Evolutionary conservation across 2,329 filamentous ascomycete genomes (phyloP).

Genomic region (Colletotrichum simmondsii): DNA sequence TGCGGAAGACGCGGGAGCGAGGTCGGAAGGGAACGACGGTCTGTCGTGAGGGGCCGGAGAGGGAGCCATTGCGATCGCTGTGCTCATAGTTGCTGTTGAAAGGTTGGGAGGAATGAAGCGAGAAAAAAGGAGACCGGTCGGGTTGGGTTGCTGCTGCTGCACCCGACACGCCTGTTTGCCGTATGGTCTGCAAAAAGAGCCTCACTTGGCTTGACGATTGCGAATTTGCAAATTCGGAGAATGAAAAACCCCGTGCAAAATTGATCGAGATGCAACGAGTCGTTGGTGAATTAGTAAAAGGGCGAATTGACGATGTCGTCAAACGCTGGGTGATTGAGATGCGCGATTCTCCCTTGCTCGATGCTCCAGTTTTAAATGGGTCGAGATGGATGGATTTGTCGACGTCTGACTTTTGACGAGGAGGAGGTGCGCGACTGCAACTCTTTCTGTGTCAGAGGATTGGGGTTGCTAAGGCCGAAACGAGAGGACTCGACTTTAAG

Average conservation of each 20-base stretch:
- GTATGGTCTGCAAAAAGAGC: slow-evolving; percentile 9
- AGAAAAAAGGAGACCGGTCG: not conserved
- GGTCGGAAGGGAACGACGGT: slow-evolving; percentile 65
- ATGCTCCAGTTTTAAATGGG: slow-evolving; percentile 29
- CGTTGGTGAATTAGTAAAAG: not conserved
- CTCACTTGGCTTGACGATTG: not conserved
- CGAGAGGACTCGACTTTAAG: slow-evolving; percentile 8
- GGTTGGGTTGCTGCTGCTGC: slow-evolving; percentile 21
- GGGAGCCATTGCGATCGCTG: slow-evolving; percentile 75
- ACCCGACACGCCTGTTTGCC: slow-evolving; percentile 19
- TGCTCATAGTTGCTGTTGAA: slow-evolving; percentile 65
- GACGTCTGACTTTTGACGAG: slow-evolving; percentile 1
- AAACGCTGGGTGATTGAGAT: slow-evolving; percentile 23
- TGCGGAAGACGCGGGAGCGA: slow-evolving; percentile 46
- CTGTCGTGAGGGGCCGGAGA: slow-evolving; percentile 75
- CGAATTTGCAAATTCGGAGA: not conserved
- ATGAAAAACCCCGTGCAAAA: not conserved
- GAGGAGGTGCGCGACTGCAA: slow-evolving; percentile 1
- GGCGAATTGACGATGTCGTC: slow-evolving; percentile 25
- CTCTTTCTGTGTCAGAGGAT: slow-evolving; percentile 14
- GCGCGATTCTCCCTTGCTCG: slow-evolving; percentile 32
- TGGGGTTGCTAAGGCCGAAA: slow-evolving; percentile 1
- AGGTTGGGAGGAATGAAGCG: not conserved
- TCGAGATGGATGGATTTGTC: slow-evolving; percentile 21
- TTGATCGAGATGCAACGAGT: not conserved